Evolutionary conservation across 106 monocot genomes (phyloP), one percentile per base, ranked within the genome.

Genomic region (Gastrodia elata): DNA sequence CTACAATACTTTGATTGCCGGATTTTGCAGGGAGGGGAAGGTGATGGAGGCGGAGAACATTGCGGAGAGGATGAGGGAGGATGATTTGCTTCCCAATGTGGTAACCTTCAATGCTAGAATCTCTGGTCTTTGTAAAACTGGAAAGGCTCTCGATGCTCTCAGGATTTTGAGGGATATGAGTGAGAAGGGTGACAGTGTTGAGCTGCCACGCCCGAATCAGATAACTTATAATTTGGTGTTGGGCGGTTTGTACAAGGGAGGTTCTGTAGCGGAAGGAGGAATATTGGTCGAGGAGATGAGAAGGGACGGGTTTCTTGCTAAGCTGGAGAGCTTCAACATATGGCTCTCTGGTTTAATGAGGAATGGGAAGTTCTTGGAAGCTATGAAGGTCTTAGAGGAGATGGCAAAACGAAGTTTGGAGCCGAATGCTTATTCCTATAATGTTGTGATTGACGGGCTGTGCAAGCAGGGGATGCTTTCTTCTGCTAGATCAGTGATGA

Each of bases 71-170:
- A 97, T 97, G 93, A 84, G 83, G 48, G 41, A 43, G 35, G 73
- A 86, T 14, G 84, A 84, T 35, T 39, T 93, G 7, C 42, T 49
- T 26, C 97, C 97, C 0, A 82, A 97, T 83, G 90, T 93, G 14
- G 92, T 93, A 6, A 97, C 97, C 3, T 97, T 97, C 76, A 97
- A 93, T 77, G 73, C 88, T 14, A 80, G 97, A 80, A 91, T 97
- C 39, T 93, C 97, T 0, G 88, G 77, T 4, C 86, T 97, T 46
- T 93, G 97, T 68, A 97, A 90, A 70, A 73, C 79, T 0, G 93
- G 93, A 30, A 83, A 70, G 73, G 82, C 83, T 44, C 68, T 75
- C 44, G 90, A 92, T 26, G 97, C 84, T 34, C 86, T 77, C 38
- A 71, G 75, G 55, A 87, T 97, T 68, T 91, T 97, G 28, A 83